Evolutionary conservation across 148 eudicot genomes (phyloP).

Genomic region (Selenicereus undatus): DNA sequence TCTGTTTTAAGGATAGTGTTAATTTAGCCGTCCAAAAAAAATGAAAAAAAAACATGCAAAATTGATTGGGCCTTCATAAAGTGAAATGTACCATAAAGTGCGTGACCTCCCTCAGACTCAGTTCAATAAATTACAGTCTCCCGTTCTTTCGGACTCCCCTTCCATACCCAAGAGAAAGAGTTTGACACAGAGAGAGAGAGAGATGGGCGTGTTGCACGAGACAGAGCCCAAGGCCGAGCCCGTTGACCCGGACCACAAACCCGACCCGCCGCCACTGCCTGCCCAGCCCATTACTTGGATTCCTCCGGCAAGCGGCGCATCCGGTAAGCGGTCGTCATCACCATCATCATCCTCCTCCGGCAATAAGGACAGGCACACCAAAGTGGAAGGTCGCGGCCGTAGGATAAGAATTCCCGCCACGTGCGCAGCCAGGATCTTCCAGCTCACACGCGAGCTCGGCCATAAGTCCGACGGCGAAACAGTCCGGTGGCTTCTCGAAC

Average conservation of each 20-base stretch:
- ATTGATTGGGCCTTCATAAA: not conserved
- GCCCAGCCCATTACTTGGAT: not conserved
- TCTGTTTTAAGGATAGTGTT: no score
- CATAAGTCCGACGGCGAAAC: slow-evolving; percentile 43
- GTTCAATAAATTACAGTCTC: not conserved
- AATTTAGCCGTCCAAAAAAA: no score
- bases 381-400: slow-evolving; percentile 48
- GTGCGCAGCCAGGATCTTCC: slow-evolving; percentile 45
- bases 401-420: slow-evolving; percentile 47
- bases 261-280: not conserved
- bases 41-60: no score
- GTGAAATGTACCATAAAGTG: not conserved
- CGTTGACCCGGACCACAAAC: not conserved
- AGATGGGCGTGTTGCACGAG: not conserved
- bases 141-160: not conserved
- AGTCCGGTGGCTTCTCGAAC: slow-evolving; percentile 37
- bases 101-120: not conserved
- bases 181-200: not conserved
- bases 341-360: slow-evolving; percentile 3
- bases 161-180: not conserved
- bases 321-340: slow-evolving; percentile 11
- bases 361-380: slow-evolving; percentile 39
- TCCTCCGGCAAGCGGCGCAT: not conserved
- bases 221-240: not conserved
- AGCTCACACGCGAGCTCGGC: slow-evolving; percentile 22